Evolutionary conservation across 805 yeast genomes (phyloP).

Genomic region (Maudiozyma barnettii): DNA sequence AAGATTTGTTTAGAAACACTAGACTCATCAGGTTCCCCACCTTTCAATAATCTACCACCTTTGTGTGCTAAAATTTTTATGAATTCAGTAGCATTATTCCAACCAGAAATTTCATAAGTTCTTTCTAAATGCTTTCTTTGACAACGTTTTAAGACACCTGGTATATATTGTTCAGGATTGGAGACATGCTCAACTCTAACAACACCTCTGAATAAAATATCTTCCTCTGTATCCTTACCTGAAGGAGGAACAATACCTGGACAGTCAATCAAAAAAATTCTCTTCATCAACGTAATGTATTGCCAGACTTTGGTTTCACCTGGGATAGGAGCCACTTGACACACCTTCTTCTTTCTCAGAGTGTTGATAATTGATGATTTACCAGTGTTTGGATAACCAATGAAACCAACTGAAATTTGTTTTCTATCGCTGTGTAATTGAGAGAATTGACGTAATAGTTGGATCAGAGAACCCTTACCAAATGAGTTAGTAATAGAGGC

Average conservation of each 20-base stretch:
- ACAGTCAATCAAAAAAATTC: slow-evolving; percentile 91
- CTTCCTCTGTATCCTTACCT: slow-evolving; percentile 78
- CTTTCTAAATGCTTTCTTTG: slow-evolving; percentile 85
- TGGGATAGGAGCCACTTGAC: slow-evolving; percentile 95
- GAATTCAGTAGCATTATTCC: slow-evolving; percentile 72
- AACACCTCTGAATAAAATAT: slow-evolving; percentile 90
- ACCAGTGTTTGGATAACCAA: slow-evolving; percentile 98
- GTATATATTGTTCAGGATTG: slow-evolving; percentile 89
- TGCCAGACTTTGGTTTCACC: slow-evolving; percentile 99
- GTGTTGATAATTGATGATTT: slow-evolving; percentile 94
- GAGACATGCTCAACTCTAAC: slow-evolving; percentile 98
- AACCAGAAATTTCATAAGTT: slow-evolving; percentile 89
- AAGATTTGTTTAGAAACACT: slow-evolving; percentile 85
- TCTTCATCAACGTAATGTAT: slow-evolving; percentile 92
- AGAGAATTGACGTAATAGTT: slow-evolving; percentile 86
- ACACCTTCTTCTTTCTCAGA: slow-evolving; percentile 86
- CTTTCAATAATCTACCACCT: slow-evolving; percentile 85
- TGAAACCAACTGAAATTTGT: slow-evolving; percentile 93
- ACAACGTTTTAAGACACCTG: slow-evolving; percentile 76
- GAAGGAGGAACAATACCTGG: slow-evolving; percentile 99
- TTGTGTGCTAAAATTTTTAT: slow-evolving; percentile 87
- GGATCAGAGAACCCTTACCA: slow-evolving; percentile 95
- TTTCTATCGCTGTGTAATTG: slow-evolving; percentile 84
- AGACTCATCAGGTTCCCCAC: slow-evolving; percentile 95
- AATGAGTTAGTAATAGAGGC: slow-evolving; percentile 96